A percentile compares a stretch with the other conserved stretches of the same genome.
phyloP scores from a whole-genome alignment of 129 eudicot species.

The Chrysanthemum seticuspe region DNA sequence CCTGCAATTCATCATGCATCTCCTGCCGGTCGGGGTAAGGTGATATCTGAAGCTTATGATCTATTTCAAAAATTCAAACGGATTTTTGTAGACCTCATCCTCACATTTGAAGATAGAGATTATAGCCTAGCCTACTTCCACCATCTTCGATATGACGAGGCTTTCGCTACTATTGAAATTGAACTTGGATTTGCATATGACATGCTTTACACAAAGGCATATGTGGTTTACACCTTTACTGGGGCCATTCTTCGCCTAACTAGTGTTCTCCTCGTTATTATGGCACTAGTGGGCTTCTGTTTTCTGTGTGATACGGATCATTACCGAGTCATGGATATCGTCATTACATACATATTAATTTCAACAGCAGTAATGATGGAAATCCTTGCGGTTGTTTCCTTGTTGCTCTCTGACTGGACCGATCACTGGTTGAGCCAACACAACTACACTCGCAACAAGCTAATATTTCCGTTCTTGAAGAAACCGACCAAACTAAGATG shows the following conservation, averaged over 20 bases:
- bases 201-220: constrained; percentile 43
- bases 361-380: constrained; percentile 37
- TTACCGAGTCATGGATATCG: constrained; percentile 27
- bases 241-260: constrained; percentile 35
- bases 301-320: constrained; percentile 7
- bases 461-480: too few relatives aligned
- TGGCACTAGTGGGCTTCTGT: constrained; percentile 21
- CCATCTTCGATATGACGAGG: too few relatives aligned
- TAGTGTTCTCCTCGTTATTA: constrained; percentile 16
- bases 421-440: constrained; percentile 38
- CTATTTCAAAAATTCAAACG: too few relatives aligned
- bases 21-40: too few relatives aligned
- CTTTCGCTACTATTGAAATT: too few relatives aligned
- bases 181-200: too few relatives aligned
- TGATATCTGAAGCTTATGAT: too few relatives aligned
- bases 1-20: too few relatives aligned
- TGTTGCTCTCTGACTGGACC: constrained; percentile 48
- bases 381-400: constrained; percentile 20
- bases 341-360: constrained; percentile 40
- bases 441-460: constrained; percentile 11
- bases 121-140: too few relatives aligned
- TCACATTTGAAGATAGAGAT: too few relatives aligned
- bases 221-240: constrained; percentile 18
- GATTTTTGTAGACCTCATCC: too few relatives aligned
- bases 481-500: too few relatives aligned